A percentile compares a stretch with the other conserved stretches of the same genome.
phyloP scores from a whole-genome alignment of 768 basidiomycete species.

The Botryobasidium botryosum region DNA sequence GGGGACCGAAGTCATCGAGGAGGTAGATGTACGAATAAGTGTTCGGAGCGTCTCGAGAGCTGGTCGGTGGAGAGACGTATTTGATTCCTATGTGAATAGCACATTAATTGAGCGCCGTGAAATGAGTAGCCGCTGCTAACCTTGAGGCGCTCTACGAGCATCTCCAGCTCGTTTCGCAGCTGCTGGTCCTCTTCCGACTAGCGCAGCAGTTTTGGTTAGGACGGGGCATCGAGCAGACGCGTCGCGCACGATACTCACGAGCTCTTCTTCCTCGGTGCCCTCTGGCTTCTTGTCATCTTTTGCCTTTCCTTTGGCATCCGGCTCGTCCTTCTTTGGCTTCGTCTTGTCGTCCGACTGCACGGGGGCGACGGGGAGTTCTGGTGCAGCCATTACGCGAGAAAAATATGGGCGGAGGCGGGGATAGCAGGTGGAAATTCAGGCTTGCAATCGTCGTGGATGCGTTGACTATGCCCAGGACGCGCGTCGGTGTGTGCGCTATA shows the following conservation, averaged over 20 bases:
- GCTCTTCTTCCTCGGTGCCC: conserved; percentile 38
- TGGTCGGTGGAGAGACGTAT: conserved; percentile 68
- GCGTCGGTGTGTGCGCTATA: too few relatives aligned
- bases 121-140: conserved; percentile 27
- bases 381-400: conserved; percentile 6
- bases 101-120: neutral
- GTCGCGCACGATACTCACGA: conserved; percentile 37
- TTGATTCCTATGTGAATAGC: conserved; percentile 48
- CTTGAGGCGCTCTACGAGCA: conserved; percentile 88
- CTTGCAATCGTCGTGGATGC: neutral
- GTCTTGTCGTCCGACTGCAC: conserved; percentile 60
- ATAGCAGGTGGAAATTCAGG: neutral
- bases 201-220: conserved; percentile 6
- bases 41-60: conserved; percentile 88
- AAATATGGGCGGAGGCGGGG: conserved; percentile 1
- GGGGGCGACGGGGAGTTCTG: conserved; percentile 15
- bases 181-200: conserved; percentile 93
- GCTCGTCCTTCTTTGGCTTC: conserved; percentile 27
- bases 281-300: conserved; percentile 34
- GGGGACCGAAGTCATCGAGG: conserved; percentile 97
- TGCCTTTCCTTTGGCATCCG: conserved; percentile 33
- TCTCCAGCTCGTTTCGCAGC: conserved; percentile 85
- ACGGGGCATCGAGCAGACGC: neutral
- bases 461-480: too few relatives aligned
- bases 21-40: conserved; percentile 88